phyloP scores from a whole-genome alignment of 108 stramenopile genomes.

The Phaeodactylum tricornutum region DNA sequence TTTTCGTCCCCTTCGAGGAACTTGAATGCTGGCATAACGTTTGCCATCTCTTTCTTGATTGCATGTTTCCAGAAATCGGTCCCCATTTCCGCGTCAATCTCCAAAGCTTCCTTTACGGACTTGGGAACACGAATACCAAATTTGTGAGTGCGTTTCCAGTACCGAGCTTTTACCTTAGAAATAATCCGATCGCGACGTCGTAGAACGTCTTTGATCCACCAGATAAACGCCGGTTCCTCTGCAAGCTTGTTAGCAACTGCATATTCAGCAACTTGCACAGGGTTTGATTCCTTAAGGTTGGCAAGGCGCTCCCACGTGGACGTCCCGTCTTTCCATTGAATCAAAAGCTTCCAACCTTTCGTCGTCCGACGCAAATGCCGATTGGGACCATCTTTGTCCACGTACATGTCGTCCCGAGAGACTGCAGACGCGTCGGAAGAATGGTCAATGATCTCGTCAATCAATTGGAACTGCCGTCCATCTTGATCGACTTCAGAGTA shows the following conservation, averaged over 20 bases:
- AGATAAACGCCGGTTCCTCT: slow-evolving; percentile 15
- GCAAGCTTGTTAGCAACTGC: slow-evolving; percentile 2
- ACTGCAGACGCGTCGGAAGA: not conserved
- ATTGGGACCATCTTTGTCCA: slow-evolving; percentile 6
- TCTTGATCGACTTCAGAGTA: slow-evolving; percentile 11
- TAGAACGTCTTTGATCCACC: slow-evolving; percentile 31
- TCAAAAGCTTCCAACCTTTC: slow-evolving; percentile 29
- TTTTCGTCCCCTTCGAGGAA: slow-evolving; percentile 11
- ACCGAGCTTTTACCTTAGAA: slow-evolving; percentile 2
- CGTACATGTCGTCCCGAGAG: not conserved
- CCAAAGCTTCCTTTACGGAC: slow-evolving; percentile 12
- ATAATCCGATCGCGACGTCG: slow-evolving; percentile 16
- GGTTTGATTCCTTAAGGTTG: slow-evolving; percentile 16
- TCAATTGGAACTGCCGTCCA: slow-evolving; percentile 1
- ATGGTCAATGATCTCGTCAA: not conserved
- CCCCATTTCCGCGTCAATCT: slow-evolving; percentile 18
- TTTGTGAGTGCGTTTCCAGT: slow-evolving; percentile 10
- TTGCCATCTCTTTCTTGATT: slow-evolving; percentile 28
- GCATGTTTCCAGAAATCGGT: slow-evolving; percentile 23
- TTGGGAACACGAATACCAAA: slow-evolving; percentile 22
- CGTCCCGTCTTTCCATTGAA: slow-evolving; percentile 26
- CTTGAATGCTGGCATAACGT: slow-evolving; percentile 28
- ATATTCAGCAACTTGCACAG: slow-evolving; percentile 17
- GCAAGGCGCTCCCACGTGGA: slow-evolving; percentile 6
- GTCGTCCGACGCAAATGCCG: slow-evolving; percentile 22